These are phyloP conservation scores for Nicotiana paniculata DNA, from an alignment of 257 asterid species.

Conservation along the genomic window DNA sequence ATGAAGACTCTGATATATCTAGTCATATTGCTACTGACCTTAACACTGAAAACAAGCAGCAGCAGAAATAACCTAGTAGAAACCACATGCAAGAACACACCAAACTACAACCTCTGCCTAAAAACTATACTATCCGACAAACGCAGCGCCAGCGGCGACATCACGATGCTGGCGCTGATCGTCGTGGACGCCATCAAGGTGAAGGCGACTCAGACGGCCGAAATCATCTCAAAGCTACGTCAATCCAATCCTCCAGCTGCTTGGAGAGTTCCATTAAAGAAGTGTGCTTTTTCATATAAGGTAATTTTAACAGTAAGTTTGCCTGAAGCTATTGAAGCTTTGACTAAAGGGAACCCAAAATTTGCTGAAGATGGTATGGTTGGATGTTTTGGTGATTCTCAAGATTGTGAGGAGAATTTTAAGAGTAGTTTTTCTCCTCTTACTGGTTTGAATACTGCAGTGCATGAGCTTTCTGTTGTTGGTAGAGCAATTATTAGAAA, in stretches of 20 bases:
- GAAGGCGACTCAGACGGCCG: neutral
- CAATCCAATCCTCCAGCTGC: neutral
- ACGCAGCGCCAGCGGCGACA: conserved; percentile 19
- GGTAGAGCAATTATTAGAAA: conserved; percentile 31
- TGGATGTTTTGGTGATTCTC: conserved; percentile 14
- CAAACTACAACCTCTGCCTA: conserved; percentile 52
- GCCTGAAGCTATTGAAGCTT: conserved; percentile 18
- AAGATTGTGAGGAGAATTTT: conserved; percentile 16
- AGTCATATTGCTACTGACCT: neutral
- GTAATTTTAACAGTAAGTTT: conserved; percentile 7
- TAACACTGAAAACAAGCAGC: neutral
- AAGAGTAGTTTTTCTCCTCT: conserved; percentile 10
- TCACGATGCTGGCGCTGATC: conserved; percentile 14
- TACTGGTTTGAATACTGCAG: conserved; percentile 2
- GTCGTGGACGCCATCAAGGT: conserved; percentile 13
- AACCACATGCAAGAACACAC: conserved; percentile 42
- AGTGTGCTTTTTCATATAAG: neutral
- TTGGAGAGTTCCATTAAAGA: neutral
- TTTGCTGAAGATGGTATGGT: conserved; percentile 24
- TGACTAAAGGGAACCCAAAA: conserved; percentile 25
- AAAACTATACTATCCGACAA: conserved; percentile 26
- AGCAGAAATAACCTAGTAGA: conserved; percentile 21
- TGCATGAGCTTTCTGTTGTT: conserved; percentile 39
- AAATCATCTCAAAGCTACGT: neutral
- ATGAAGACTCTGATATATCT: neutral